Percentiles rank a stretch among this genome's conserved stretches.
Conservation (phyloP, 2,329 filamentous ascomycete species). For the Fusarium musae region DNA sequence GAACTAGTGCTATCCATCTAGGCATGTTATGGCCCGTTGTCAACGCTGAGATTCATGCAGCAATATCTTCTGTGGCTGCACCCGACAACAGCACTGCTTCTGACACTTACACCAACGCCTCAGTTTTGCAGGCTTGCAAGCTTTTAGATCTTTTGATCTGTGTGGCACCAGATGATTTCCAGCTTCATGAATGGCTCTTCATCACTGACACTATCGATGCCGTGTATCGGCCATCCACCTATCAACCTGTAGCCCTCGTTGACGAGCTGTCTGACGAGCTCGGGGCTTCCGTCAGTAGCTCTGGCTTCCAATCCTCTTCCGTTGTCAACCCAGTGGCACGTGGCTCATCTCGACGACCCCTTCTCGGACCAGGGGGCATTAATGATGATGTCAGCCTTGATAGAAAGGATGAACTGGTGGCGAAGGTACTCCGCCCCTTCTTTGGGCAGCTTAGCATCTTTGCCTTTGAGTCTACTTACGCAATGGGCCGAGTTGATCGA, state of each 20-base stretch:
- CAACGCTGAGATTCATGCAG: slow-evolving; percentile 84
- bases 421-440: slow-evolving; percentile 85
- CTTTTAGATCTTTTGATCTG: slow-evolving; percentile 89
- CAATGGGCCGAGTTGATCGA: slow-evolving; percentile 77
- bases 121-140: slow-evolving; percentile 91
- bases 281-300: slow-evolving; percentile 56
- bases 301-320: slow-evolving; percentile 50
- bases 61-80: slow-evolving; percentile 78
- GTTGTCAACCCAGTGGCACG: slow-evolving; percentile 51
- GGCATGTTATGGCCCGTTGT: slow-evolving; percentile 90
- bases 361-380: slow-evolving; percentile 64
- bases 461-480: slow-evolving; percentile 92
- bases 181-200: slow-evolving; percentile 98
- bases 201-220: slow-evolving; percentile 97
- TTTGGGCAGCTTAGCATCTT: slow-evolving; percentile 92
- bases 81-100: slow-evolving; percentile 70
- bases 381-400: slow-evolving; percentile 67
- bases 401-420: slow-evolving; percentile 74
- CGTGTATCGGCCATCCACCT: slow-evolving; percentile 80
- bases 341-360: slow-evolving; percentile 56
- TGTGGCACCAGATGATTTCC: slow-evolving; percentile 92
- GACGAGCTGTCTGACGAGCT: slow-evolving; percentile 87
- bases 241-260: slow-evolving; percentile 78
- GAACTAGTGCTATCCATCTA: slow-evolving; percentile 81
- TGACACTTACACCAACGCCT: slow-evolving; percentile 80